phyloP scores from a whole-genome alignment of 176 grass and related monocot species.

The Leersia perrieri region DNA sequence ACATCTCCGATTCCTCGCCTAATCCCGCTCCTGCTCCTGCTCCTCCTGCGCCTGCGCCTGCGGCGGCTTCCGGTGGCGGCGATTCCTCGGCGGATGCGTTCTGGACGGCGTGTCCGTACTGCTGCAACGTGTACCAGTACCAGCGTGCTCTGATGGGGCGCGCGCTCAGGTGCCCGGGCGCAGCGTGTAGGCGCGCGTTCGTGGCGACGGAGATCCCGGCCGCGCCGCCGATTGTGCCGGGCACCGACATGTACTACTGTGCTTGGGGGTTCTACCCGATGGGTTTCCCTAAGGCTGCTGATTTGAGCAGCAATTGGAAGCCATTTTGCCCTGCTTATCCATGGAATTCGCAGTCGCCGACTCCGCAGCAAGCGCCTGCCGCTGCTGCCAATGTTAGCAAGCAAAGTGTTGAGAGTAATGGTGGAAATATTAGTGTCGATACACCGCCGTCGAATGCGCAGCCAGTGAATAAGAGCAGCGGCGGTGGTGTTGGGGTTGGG shows the following conservation, averaged over 20 bases:
- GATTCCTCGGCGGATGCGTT: conserved; percentile 42
- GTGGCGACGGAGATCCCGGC: conserved; percentile 64
- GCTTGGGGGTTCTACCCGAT: conserved; percentile 90
- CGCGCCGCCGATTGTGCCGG: conserved; percentile 72
- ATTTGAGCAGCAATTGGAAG: conserved; percentile 73
- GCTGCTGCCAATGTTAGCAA: conserved; percentile 12
- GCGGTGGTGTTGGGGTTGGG: background rate
- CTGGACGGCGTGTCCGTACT: conserved; percentile 88
- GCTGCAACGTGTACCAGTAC: conserved; percentile 84
- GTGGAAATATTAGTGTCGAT: conserved; percentile 7
- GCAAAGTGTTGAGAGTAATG: conserved; percentile 22
- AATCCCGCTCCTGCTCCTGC: background rate
- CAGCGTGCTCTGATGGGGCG: conserved; percentile 48
- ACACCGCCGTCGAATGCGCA: conserved; percentile 20
- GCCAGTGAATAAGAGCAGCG: background rate
- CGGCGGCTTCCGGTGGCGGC: conserved; percentile 19
- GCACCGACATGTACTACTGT: conserved; percentile 86
- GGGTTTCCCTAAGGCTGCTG: conserved; percentile 63
- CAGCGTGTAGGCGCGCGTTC: conserved; percentile 59
- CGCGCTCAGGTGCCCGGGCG: conserved; percentile 68
- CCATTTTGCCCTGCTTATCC: conserved; percentile 70
- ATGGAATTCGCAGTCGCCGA: conserved; percentile 14
- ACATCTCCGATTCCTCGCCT: conserved; percentile 49
- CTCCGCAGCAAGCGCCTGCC: conserved; percentile 34
- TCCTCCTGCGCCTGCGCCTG: background rate